These are phyloP conservation scores for Talaromyces ruber DNA, from an alignment of 495 filamentous ascomycete species.

Conservation along the genomic window DNA sequence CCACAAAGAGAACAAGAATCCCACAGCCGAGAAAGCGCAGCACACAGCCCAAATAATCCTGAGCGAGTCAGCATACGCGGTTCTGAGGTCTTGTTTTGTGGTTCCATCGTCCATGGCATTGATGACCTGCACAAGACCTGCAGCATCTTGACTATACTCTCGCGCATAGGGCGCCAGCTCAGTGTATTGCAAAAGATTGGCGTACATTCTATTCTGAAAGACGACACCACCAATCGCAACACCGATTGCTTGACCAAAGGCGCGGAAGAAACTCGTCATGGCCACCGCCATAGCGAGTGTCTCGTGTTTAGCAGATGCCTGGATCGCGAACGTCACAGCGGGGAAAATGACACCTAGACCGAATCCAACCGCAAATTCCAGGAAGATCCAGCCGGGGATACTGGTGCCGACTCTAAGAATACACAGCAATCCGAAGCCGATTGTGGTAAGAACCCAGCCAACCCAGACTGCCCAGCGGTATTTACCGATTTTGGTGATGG, in stretches of 20 bases:
- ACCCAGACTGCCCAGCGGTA: conserved; percentile 45
- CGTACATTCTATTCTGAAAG: conserved; percentile 52
- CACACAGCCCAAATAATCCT: conserved; percentile 48
- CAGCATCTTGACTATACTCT: conserved; percentile 47
- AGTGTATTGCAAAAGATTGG: conserved; percentile 32
- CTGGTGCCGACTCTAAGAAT: conserved; percentile 35
- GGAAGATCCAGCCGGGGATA: conserved; percentile 34
- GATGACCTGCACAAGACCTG: conserved; percentile 50
- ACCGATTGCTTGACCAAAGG: conserved; percentile 44
- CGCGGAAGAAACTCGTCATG: conserved; percentile 50
- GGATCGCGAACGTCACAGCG: conserved; percentile 35
- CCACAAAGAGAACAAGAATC: conserved; percentile 37
- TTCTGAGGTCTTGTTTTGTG: conserved; percentile 34
- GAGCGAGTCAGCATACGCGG: conserved; percentile 48
- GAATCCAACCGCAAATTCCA: conserved; percentile 37
- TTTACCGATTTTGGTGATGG: conserved; percentile 33
- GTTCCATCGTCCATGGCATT: conserved; percentile 39
- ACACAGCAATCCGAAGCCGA: conserved; percentile 38
- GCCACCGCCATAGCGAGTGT: conserved; percentile 40
- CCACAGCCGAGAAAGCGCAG: conserved; percentile 43
- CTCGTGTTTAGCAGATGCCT: conserved; percentile 34
- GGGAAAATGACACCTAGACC: conserved; percentile 45
- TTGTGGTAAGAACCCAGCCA: conserved; percentile 41
- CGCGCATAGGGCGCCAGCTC: conserved; percentile 34
- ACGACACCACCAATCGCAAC: conserved; percentile 49